These are phyloP conservation scores for Suillus alpinus DNA, from an alignment of 768 basidiomycete genomes.

Conservation along the genomic window DNA sequence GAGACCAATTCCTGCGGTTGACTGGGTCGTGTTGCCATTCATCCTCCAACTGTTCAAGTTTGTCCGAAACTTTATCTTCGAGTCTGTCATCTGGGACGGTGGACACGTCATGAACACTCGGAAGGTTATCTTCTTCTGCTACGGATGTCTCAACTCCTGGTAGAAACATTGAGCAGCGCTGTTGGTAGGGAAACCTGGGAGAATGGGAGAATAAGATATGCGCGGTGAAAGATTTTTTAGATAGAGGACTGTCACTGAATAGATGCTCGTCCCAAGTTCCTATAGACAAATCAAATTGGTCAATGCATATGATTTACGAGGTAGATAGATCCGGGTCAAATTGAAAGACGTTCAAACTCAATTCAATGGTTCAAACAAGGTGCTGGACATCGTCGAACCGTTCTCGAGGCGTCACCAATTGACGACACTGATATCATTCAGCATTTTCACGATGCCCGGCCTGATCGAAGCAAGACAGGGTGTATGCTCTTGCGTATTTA, in stretches of 20 bases:
- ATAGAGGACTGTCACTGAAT: not conserved
- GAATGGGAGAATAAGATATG: not conserved
- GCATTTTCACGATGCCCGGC: no score
- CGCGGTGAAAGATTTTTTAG: not conserved
- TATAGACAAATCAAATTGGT: no score
- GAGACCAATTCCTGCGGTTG: not conserved
- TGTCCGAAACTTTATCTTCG: not conserved
- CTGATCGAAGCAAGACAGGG: no score
- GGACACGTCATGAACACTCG: not conserved
- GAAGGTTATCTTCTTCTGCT: not conserved
- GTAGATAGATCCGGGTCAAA: no score
- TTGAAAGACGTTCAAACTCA: no score
- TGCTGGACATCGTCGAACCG: no score
- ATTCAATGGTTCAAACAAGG: no score
- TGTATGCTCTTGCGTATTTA: no score
- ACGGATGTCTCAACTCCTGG: not conserved
- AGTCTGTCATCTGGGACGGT: not conserved
- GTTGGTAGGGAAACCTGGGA: not conserved
- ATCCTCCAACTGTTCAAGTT: not conserved
- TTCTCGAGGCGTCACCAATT: no score
- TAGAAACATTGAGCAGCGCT: not conserved
- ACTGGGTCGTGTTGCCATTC: conserved; percentile 55
- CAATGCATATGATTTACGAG: no score
- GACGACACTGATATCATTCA: no score
- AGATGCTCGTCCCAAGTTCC: no score